Evolutionary conservation across 306 rosid species (phyloP).

Genomic region (Parietaria judaica): DNA sequence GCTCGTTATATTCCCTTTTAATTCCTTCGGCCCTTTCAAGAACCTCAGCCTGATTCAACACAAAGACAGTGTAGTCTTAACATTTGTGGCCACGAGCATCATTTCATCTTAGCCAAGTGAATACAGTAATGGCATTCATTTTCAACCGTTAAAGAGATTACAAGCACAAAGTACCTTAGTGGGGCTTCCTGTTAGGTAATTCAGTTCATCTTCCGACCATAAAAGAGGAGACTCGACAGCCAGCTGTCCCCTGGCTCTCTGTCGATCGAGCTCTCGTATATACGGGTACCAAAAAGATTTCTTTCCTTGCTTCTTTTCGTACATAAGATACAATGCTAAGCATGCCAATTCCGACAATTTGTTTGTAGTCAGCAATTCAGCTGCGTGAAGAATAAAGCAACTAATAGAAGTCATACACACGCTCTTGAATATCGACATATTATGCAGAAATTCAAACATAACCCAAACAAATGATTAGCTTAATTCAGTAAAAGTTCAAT

Average conservation of each 20-base stretch:
- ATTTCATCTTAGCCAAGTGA: constrained; percentile 12
- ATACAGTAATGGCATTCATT: background rate
- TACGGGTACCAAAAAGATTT: constrained; percentile 93
- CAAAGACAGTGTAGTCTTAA: constrained; percentile 20
- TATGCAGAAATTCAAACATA: background rate
- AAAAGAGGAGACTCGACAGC: constrained; percentile 90
- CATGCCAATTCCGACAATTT: constrained; percentile 97
- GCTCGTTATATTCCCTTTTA: constrained; percentile 87
- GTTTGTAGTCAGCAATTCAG: constrained; percentile 89
- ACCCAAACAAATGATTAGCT: background rate
- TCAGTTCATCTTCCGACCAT: constrained; percentile 83
- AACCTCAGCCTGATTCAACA: constrained; percentile 61
- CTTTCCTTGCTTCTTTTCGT: constrained; percentile 98
- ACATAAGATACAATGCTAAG: constrained; percentile 96
- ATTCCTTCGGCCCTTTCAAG: constrained; percentile 81
- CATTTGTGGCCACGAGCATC: constrained; percentile 12
- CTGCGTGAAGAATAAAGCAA: constrained; percentile 42
- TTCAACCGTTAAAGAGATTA: background rate
- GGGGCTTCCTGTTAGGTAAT: constrained; percentile 81
- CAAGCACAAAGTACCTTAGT: constrained; percentile 50
- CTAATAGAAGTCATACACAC: constrained; percentile 6
- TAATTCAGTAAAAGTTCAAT: too few species aligned
- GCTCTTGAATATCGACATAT: background rate
- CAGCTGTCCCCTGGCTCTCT: constrained; percentile 88
- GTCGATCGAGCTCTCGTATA: constrained; percentile 93